These are phyloP conservation scores for Mycena rosella DNA, from an alignment of 768 basidiomycete species.

Conservation along the genomic window DNA sequence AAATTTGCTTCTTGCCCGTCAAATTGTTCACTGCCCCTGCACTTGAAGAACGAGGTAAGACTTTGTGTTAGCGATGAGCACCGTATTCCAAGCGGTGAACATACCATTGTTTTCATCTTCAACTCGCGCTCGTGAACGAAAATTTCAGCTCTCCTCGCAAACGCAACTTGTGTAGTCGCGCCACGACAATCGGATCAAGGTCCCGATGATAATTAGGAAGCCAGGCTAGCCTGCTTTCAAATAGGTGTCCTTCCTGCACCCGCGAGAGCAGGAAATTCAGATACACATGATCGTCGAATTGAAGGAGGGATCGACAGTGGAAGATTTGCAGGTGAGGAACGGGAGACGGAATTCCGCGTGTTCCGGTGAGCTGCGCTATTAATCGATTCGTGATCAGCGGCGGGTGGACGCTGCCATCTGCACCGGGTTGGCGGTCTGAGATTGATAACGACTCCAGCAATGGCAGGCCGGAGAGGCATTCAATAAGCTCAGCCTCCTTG, in stretches of 20 bases:
- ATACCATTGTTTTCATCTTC: too few relatives aligned
- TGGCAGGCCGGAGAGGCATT: background rate
- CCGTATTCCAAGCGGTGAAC: too few relatives aligned
- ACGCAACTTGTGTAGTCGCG: too few relatives aligned
- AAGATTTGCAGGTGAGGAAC: background rate
- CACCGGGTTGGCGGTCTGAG: background rate
- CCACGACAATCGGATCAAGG: too few relatives aligned
- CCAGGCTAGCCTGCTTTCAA: background rate
- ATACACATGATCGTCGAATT: background rate
- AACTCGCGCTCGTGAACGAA: too few relatives aligned
- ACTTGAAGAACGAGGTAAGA: too few relatives aligned
- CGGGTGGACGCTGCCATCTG: too few relatives aligned
- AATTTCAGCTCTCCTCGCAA: too few relatives aligned
- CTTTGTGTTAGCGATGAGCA: too few relatives aligned
- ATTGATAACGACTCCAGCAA: background rate
- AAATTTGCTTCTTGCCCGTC: too few relatives aligned
- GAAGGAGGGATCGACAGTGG: background rate
- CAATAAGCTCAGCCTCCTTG: background rate
- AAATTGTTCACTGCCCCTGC: too few relatives aligned
- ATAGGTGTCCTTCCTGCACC: background rate
- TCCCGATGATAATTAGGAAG: background rate
- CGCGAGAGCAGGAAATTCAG: background rate
- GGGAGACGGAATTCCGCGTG: background rate
- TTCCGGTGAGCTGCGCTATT: background rate
- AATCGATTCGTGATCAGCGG: background rate